Base-by-base conservation (phyloP, 306 rosid genomes). In the Inga leiocalycina region DNA sequence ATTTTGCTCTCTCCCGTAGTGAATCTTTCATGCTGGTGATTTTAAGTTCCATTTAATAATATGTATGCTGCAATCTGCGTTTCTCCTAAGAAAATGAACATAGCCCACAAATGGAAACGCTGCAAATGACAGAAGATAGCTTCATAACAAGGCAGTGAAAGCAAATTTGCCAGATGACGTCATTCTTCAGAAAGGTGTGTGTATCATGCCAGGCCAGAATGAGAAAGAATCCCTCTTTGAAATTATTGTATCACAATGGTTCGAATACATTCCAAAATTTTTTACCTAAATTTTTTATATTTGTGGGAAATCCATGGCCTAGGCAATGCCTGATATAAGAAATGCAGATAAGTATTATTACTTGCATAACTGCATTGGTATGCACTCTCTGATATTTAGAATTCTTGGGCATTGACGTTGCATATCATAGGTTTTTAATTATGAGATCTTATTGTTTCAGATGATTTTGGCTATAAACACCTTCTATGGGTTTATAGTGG, bases 401-500 rank as follows among this genome's bases (percentile, higher is more conserved):
- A 71, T 48, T 70, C 35, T 30, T 41, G 68, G 54, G 32, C 49
- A 10, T 79, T 65, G 44, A 27, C 39, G 6, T 27, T 65, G 20
- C 43, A 27, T 65, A 73, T n/a, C 43, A 52, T 24, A 19, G 17
- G 71, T 72, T 16, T 71, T 10, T n/a, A 10, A 44, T 22, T 59
- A 14, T 74, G 64, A 70, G 72, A 61, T 68, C 45, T 73, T 32
- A 48, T 27, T 87, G 24, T 81, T 87, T 78, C 88, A 95, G 98
- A 89, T 89, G 98, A 95, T 85, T 93, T 95, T 83, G 98, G 95
- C 76, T 91, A 91, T 85, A 88, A 86, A 54, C 98, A 93, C 88
- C 87, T 95, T 79, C 92, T 93, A 14, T 95, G 99, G 99, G 98
- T 88, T 51, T 95, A 86, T 86, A 95, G 99, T 87, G 99, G 99